Evolutionary conservation across 108 stramenopile genomes (phyloP), one percentile per base, ranked within the genome.

Genomic region (Cyclotella kingstonii): DNA sequence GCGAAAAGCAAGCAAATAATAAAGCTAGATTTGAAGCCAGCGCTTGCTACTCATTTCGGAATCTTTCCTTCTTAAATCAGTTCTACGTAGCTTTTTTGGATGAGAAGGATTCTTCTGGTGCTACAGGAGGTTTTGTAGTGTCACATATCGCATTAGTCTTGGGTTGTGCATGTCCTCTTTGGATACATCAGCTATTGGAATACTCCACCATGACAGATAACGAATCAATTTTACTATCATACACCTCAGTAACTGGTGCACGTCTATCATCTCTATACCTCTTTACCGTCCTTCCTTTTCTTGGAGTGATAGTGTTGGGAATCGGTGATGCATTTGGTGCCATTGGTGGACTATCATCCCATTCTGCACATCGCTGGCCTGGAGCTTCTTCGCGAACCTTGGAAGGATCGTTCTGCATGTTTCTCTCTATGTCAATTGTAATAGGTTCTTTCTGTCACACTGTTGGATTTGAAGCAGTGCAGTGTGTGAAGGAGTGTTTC

Each of bases 251-350:
- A n/a, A n/a, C n/a, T n/a, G n/a, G n/a, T n/a, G n/a, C n/a, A n/a
- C n/a, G n/a, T n/a, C n/a, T n/a, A n/a, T n/a, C n/a, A n/a, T n/a
- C n/a, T n/a, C n/a, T n/a, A n/a, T n/a, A 46, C 30, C 43, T 50
- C 8, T 15, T 71, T 45, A 9, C 11, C 74, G 12, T 62, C 60
- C 52, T 61, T 49, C 56, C 79, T 76, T 51, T 76, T 65, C 63
- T 79, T 34, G 91, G 91, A 15, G 55, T 93, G 8, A 22, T 87
- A 5, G 81, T 64, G 26, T 65, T 93, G 39, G 91, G 91, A 34
- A 45, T 93, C 23, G 91, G 91, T 18, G 91, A 93, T 78, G 76
- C 91, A 5, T 54, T 74, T 33, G 86, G 87, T 10, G 91, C 91
- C 2, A 63, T 89, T 2, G 61, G 80, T 7, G 91, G 91, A 27